Evolutionary conservation across 768 basidiomycete species (phyloP).

Genomic region (Xerocomellus intermedius): DNA sequence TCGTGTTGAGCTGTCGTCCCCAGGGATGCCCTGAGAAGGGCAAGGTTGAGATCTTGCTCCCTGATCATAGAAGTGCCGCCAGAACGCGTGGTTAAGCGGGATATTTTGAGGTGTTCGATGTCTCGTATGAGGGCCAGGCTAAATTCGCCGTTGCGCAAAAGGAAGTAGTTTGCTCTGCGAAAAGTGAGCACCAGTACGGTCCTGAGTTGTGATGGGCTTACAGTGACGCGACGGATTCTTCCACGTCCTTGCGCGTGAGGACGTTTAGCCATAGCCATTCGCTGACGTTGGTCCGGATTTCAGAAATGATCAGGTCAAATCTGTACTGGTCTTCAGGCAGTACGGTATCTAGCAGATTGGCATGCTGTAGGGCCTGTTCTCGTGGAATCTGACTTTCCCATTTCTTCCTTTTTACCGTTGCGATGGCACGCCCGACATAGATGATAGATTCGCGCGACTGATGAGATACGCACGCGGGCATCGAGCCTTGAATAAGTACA

Average conservation of each 20-base stretch:
- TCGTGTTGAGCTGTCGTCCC: constrained; percentile 89
- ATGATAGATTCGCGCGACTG: constrained; percentile 78
- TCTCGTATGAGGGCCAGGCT: constrained; percentile 80
- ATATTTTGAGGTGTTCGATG: constrained; percentile 78
- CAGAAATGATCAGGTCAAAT: constrained; percentile 71
- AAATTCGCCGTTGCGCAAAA: constrained; percentile 87
- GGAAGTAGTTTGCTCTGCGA: constrained; percentile 79
- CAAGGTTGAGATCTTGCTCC: constrained; percentile 87
- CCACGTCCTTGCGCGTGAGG: constrained; percentile 77
- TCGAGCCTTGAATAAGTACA: constrained; percentile 57
- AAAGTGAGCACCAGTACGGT: constrained; percentile 5
- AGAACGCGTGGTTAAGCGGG: constrained; percentile 67
- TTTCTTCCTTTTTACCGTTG: constrained; percentile 75
- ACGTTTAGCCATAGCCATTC: constrained; percentile 96
- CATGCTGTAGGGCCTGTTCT: constrained; percentile 62
- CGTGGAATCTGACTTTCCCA: constrained; percentile 78
- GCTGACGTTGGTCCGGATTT: constrained; percentile 77
- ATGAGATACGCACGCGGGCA: constrained; percentile 72
- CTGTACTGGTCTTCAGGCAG: constrained; percentile 73
- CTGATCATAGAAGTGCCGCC: constrained; percentile 75
- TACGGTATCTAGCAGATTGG: constrained; percentile 59
- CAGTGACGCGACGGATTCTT: constrained; percentile 83
- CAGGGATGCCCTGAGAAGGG: constrained; percentile 81
- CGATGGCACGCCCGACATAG: constrained; percentile 85
- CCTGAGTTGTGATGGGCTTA: constrained; percentile 38